A percentile compares a stretch with the other conserved stretches of the same genome.
These are phyloP conservation scores for Zopfochytrium polystomum DNA, from an alignment of 371 early-diverging fungal genomes.

Conservation along the genomic window DNA sequence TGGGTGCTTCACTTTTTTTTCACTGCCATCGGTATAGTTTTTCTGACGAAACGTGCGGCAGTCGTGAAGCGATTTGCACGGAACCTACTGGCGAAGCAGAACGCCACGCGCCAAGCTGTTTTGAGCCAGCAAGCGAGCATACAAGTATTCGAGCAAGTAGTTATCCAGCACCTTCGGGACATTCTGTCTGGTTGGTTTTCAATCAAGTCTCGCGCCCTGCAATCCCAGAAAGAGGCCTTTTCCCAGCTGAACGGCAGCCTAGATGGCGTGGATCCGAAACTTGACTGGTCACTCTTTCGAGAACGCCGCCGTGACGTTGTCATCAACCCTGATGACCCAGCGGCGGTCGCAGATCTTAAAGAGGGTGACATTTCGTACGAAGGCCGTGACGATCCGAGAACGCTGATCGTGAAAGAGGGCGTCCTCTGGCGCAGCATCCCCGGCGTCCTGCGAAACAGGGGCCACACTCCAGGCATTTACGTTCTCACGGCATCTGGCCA, in stretches of 20 bases:
- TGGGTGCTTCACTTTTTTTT: slow-evolving; percentile 8
- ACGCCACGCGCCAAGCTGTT: slow-evolving; percentile 33
- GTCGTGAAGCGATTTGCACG: background rate
- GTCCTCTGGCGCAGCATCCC: slow-evolving; percentile 31
- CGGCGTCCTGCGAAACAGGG: slow-evolving; percentile 30
- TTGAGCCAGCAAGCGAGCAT: slow-evolving; percentile 41
- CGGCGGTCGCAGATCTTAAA: slow-evolving; percentile 12
- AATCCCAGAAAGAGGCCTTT: slow-evolving; percentile 21
- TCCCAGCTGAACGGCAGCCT: slow-evolving; percentile 22
- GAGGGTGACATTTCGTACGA: slow-evolving; percentile 35
- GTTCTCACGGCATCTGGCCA: slow-evolving; percentile 42
- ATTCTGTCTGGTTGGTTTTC: slow-evolving; percentile 35
- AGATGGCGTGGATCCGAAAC: slow-evolving; percentile 36
- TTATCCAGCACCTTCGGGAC: slow-evolving; percentile 40
- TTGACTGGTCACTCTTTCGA: slow-evolving; percentile 46
- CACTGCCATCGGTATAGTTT: background rate
- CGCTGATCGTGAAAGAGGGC: slow-evolving; percentile 37
- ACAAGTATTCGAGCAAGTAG: slow-evolving; percentile 44
- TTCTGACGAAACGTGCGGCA: background rate
- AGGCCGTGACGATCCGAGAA: slow-evolving; percentile 35
- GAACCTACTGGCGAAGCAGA: background rate
- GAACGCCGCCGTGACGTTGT: slow-evolving; percentile 30
- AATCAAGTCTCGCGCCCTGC: slow-evolving; percentile 17
- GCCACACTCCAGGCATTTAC: slow-evolving; percentile 34
- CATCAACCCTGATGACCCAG: slow-evolving; percentile 20